A percentile compares a stretch with the other conserved stretches of the same genome.
Conservation (phyloP, 1,139 yeast species). For the Arxiozyma slooffiae region DNA sequence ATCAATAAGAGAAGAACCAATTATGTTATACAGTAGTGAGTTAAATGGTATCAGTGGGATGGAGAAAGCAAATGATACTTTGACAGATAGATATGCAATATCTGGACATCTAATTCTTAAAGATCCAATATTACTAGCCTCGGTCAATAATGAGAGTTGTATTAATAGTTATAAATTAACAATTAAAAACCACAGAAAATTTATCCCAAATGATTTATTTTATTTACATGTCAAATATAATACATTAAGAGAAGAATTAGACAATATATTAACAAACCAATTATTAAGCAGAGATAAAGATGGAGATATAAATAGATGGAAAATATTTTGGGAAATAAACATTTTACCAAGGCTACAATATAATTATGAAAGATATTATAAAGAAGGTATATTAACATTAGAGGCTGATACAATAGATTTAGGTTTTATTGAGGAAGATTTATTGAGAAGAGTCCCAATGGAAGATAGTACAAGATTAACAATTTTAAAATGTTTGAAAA, state of each 20-base stretch:
- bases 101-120: slow-evolving; percentile 17
- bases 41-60: slow-evolving; percentile 9
- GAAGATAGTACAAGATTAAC: slow-evolving; percentile 10
- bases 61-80: background rate
- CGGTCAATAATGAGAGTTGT: slow-evolving; percentile 18
- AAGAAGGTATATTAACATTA: slow-evolving; percentile 9
- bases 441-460: slow-evolving; percentile 9
- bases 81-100: slow-evolving; percentile 12
- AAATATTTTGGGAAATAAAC: slow-evolving; percentile 17
- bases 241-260: slow-evolving; percentile 23
- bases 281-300: slow-evolving; percentile 23
- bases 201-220: slow-evolving; percentile 17
- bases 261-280: slow-evolving; percentile 22
- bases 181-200: slow-evolving; percentile 7
- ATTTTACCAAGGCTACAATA: slow-evolving; percentile 18
- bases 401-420: slow-evolving; percentile 1
- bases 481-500: slow-evolving; percentile 14
- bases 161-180: slow-evolving; percentile 21
- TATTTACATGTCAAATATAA: slow-evolving; percentile 18
- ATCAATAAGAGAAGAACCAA: slow-evolving; percentile 20
- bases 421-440: background rate
- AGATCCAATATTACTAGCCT: slow-evolving; percentile 13
- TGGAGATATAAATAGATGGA: slow-evolving; percentile 19
- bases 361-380: slow-evolving; percentile 16
- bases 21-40: slow-evolving; percentile 16